Evolutionary conservation across 345 rosid genomes (phyloP).

Genomic region (Eucalyptus viminalis): DNA sequence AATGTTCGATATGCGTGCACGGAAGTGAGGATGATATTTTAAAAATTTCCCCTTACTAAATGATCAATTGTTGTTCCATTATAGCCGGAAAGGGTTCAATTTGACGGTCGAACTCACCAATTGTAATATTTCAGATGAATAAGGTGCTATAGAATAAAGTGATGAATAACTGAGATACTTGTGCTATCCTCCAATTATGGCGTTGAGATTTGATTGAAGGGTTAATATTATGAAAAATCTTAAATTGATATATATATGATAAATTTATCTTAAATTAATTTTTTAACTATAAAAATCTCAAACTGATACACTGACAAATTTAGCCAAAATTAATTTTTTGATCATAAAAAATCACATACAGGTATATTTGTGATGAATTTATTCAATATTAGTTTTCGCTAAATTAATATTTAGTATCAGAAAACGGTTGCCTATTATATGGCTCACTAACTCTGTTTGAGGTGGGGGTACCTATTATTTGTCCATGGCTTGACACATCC

Average conservation of each 20-base stretch:
- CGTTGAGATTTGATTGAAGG: neutral
- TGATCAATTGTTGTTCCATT: neutral
- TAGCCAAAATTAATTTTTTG: too few species aligned
- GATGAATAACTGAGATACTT: neutral
- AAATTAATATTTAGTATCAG: fast-evolving
- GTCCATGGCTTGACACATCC: neutral
- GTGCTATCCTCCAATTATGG: neutral
- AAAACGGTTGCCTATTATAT: too few species aligned
- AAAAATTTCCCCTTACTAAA: neutral
- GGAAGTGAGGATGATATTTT: neutral
- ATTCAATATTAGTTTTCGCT: fast-evolving
- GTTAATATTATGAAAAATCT: too few species aligned
- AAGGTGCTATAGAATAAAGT: neutral
- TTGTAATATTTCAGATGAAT: too few species aligned
- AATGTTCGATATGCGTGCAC: neutral
- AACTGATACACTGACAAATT: too few species aligned
- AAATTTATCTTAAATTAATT: too few species aligned
- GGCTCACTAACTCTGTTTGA: neutral
- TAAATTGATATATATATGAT: too few species aligned
- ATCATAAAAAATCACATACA: fast-evolving
- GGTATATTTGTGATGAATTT: fast-evolving
- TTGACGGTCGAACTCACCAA: neutral
- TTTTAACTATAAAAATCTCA: too few species aligned
- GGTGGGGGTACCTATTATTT: neutral
- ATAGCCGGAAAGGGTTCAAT: neutral